A percentile compares a stretch with the other conserved stretches of the same genome.
These are phyloP conservation scores for Gleditsia sinensis DNA, from an alignment of 306 rosid species.

Conservation along the genomic window DNA sequence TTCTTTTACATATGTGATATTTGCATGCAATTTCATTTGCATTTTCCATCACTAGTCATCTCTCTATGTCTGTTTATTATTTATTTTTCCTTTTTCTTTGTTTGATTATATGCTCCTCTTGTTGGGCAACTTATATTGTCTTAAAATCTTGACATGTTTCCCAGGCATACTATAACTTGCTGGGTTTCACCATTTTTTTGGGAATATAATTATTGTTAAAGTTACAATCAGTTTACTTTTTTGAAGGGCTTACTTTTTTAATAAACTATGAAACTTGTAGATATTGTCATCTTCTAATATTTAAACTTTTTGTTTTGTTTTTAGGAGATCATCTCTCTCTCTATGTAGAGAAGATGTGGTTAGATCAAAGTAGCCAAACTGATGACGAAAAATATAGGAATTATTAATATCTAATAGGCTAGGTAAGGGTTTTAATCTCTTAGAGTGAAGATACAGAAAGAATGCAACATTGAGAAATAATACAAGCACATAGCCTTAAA, in stretches of 20 bases:
- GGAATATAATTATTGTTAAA: no score
- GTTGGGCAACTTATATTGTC: neutral
- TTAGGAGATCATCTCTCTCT: no score
- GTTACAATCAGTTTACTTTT: no score
- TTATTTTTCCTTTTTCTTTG: neutral
- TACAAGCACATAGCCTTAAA: neutral
- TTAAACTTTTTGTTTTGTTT: no score
- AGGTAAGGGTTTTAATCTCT: neutral
- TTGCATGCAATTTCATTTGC: constrained; percentile 13
- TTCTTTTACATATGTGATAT: neutral
- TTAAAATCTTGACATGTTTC: neutral
- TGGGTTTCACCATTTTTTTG: neutral
- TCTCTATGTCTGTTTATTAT: neutral
- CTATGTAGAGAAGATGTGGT: no score
- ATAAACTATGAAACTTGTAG: no score
- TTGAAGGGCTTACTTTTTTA: no score
- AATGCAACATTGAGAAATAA: neutral
- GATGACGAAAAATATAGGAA: no score
- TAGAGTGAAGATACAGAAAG: neutral
- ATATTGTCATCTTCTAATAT: no score
- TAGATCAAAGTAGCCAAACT: no score
- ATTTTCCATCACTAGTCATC: neutral
- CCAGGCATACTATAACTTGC: neutral
- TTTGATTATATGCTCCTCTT: neutral
- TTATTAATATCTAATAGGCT: no score